Evolutionary conservation across 1,284 basidiomycete genomes (phyloP).

Genomic region (Polyporus tsugae): DNA sequence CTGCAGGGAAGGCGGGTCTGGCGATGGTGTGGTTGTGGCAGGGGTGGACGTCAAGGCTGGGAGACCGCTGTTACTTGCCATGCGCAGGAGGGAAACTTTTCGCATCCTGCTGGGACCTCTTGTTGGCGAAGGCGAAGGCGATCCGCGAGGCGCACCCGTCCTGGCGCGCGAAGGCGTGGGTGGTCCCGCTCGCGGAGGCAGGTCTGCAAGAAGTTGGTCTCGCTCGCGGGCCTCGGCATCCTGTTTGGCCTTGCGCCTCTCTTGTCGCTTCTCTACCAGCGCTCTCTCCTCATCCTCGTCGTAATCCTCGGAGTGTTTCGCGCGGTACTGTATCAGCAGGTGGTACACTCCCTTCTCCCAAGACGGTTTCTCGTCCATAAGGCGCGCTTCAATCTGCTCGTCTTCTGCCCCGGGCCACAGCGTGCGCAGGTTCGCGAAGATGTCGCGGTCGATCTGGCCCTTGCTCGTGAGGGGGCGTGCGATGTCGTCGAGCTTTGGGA

Average conservation of each 20-base stretch:
- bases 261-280: constrained; percentile 44
- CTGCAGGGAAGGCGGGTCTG: constrained; percentile 42
- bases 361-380: constrained; percentile 73
- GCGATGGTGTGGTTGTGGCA: constrained; percentile 39
- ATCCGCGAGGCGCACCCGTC: constrained; percentile 16
- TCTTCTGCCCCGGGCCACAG: constrained; percentile 87
- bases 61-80: constrained; percentile 32
- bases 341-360: constrained; percentile 97
- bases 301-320: constrained; percentile 72
- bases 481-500: constrained; percentile 75
- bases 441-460: constrained; percentile 85
- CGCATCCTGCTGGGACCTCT: constrained; percentile 34
- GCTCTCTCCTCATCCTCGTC: constrained; percentile 62
- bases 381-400: constrained; percentile 72
- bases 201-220: constrained; percentile 32
- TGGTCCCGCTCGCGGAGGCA: constrained; percentile 63
- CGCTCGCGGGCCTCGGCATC: constrained; percentile 20
- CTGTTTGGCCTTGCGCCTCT: constrained; percentile 34
- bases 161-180: constrained; percentile 66
- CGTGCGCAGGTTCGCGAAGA: constrained; percentile 90
- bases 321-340: constrained; percentile 82
- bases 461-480: constrained; percentile 67
- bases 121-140: constrained; percentile 30
- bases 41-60: constrained; percentile 21
- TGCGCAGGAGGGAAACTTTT: constrained; percentile 27